Evolutionary conservation across 495 filamentous ascomycete genomes (phyloP).

Genomic region (Trichoderma erinaceum): DNA sequence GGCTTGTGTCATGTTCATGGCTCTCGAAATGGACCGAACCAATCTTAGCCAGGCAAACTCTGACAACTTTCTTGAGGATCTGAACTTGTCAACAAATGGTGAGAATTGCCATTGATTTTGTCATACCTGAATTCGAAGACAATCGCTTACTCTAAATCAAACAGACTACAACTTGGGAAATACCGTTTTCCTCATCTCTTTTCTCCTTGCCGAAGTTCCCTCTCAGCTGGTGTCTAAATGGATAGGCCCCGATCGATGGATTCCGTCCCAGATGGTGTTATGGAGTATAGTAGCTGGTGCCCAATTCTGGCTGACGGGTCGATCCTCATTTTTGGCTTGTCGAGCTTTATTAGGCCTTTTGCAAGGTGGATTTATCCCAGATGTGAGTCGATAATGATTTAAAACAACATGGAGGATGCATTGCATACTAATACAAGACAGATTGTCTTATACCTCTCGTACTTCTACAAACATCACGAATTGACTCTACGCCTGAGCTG

Average conservation of each 20-base stretch:
- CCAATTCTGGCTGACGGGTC: conserved; percentile 35
- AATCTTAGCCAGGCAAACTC: not conserved
- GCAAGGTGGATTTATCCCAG: conserved; percentile 46
- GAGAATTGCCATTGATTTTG: conserved; percentile 31
- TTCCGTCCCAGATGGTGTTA: conserved; percentile 41
- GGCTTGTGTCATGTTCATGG: conserved; percentile 1
- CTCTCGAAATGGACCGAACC: conserved; percentile 24
- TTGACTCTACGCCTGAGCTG: conserved; percentile 43
- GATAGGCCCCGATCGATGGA: conserved; percentile 41
- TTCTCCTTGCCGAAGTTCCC: conserved; percentile 44
- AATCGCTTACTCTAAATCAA: conserved; percentile 5
- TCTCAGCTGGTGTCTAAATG: conserved; percentile 43
- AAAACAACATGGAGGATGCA: not conserved
- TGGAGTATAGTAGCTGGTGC: conserved; percentile 39
- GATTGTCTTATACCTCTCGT: conserved; percentile 47
- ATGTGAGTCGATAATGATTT: not conserved
- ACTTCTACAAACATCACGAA: conserved; percentile 48
- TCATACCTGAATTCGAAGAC: not conserved
- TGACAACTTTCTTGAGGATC: conserved; percentile 32
- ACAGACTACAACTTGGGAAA: conserved; percentile 13
- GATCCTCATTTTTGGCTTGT: conserved; percentile 35
- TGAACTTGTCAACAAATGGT: conserved; percentile 23
- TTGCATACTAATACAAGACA: not conserved
- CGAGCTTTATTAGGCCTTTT: conserved; percentile 41
- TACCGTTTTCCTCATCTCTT: conserved; percentile 38